Evolutionary conservation across 768 basidiomycete species (phyloP), one percentile per base, ranked within the genome.

Genomic region (Pleurotus giganteus): DNA sequence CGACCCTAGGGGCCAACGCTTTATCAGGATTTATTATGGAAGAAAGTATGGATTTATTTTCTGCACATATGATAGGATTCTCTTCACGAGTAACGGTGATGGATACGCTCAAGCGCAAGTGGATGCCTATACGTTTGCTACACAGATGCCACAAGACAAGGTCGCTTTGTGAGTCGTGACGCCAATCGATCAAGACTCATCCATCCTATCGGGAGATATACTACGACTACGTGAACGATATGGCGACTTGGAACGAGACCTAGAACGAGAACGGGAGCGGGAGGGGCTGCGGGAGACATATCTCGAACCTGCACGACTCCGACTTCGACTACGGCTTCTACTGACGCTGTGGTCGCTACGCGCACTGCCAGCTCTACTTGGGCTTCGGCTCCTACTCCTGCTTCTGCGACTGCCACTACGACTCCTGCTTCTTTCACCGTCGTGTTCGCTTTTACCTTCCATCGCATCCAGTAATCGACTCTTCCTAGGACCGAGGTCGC

Each of bases 401-500:
- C 67, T 61, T 28, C 69, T 62, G 41, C 72, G 69, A 32, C 70
- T 69, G 59, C 76, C 73, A 45, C 72, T 73, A 15, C 61, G 56
- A 46, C 75, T 78, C 15, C 74, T 63, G 52, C 75, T 72, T 44
- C 65, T 70, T 21, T 71, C 72, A 53, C 79, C 79, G 19, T 71
- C 79, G 41, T 71, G 68, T 24, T 88, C 84, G 55, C 79, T 82
- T 59, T 77, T 81, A 43, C 84, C 89, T 65, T 93, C 88, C 84
- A 96, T 81, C 1, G 91, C 93, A 61, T 91, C 85, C 59, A 97
- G 75, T n/a, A 99, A 71, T 42, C 88, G 83, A 68, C 91, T 94
- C 68, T 89, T 84, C 13, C 96, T 76, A 3, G 91, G 89, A 0
- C 86, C 86, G 21, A 99, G 78, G 6, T 98, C 94, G 39, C 91